Conservation (phyloP, 495 filamentous ascomycete genomes). For the Trichocladium antarcticum region DNA sequence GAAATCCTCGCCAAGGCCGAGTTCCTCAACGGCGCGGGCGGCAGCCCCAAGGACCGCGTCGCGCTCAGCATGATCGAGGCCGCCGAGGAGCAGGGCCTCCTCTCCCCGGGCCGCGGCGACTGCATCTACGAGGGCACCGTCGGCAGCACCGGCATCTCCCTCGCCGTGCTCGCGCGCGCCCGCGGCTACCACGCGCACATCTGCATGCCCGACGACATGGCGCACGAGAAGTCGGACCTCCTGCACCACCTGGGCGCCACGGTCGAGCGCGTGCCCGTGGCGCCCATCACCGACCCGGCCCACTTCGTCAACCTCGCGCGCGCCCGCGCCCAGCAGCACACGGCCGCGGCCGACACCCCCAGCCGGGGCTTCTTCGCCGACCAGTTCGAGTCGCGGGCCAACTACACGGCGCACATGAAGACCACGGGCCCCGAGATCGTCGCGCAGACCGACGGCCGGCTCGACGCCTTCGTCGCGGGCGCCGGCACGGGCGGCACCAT, state of each 20-base stretch:
- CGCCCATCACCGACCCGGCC: slow-evolving; percentile 77
- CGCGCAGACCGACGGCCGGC: slow-evolving; percentile 56
- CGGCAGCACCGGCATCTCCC: slow-evolving; percentile 84
- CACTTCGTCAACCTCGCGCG: slow-evolving; percentile 95
- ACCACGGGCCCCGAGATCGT: slow-evolving; percentile 86
- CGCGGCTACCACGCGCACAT: slow-evolving; percentile 88
- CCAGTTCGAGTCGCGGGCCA: slow-evolving; percentile 85
- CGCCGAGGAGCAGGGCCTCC: slow-evolving; percentile 67
- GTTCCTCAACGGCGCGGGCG: slow-evolving; percentile 92
- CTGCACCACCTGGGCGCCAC: slow-evolving; percentile 81
- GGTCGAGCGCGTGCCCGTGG: slow-evolving; percentile 79
- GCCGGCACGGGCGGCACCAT: slow-evolving; percentile 94
- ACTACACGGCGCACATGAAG: slow-evolving; percentile 72
- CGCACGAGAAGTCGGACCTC: slow-evolving; percentile 75
- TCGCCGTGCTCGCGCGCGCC: slow-evolving; percentile 79
- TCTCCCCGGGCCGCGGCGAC: slow-evolving; percentile 74
- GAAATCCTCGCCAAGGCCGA: slow-evolving; percentile 92
- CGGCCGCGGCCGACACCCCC: slow-evolving; percentile 30
- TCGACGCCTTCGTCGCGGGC: slow-evolving; percentile 92
- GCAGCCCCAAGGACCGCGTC: slow-evolving; percentile 90
- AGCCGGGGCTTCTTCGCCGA: slow-evolving; percentile 80
- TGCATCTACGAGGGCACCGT: slow-evolving; percentile 97
- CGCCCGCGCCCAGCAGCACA: slow-evolving; percentile 60
- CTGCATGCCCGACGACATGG: slow-evolving; percentile 92
- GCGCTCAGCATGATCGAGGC: slow-evolving; percentile 77